phyloP scores from a whole-genome alignment of 495 filamentous ascomycete species.

The Mycothermus thermophilus region DNA sequence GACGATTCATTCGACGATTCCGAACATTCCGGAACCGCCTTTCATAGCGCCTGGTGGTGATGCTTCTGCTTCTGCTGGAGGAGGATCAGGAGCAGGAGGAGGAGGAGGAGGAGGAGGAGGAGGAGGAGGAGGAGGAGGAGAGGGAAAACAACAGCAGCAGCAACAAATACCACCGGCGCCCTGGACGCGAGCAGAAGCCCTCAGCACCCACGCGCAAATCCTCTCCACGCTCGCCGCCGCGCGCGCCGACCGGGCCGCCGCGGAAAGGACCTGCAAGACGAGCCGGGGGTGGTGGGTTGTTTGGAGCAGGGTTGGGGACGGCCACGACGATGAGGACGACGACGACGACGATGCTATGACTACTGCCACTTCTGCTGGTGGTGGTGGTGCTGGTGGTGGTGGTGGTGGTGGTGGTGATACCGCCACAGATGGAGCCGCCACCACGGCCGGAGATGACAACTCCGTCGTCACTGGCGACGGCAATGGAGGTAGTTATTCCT shows the following conservation, averaged over 20 bases:
- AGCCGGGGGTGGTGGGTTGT: constrained; percentile 92
- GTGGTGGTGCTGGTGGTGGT: background rate
- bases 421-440: background rate
- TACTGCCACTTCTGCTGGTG: background rate
- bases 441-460: too few relatives aligned
- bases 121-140: too few relatives aligned
- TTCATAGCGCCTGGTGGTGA: too few relatives aligned
- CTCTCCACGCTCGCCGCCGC: constrained; percentile 60
- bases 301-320: constrained; percentile 61
- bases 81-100: too few relatives aligned
- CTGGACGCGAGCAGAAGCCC: constrained; percentile 77
- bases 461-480: too few relatives aligned
- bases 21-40: constrained; percentile 67
- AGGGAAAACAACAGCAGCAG: background rate
- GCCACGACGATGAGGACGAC: constrained; percentile 8
- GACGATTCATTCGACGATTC: constrained; percentile 71
- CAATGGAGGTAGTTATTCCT: too few relatives aligned
- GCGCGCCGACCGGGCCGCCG: constrained; percentile 41
- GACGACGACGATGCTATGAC: background rate
- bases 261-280: constrained; percentile 85
- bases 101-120: too few relatives aligned
- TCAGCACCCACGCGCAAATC: constrained; percentile 79
- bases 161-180: constrained; percentile 11
- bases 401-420: background rate
- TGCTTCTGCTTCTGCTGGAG: too few relatives aligned